Evolutionary conservation across 1,284 basidiomycete species (phyloP), one percentile per base, ranked within the genome.

Genomic region (Rhodotorula mucilaginosa): DNA sequence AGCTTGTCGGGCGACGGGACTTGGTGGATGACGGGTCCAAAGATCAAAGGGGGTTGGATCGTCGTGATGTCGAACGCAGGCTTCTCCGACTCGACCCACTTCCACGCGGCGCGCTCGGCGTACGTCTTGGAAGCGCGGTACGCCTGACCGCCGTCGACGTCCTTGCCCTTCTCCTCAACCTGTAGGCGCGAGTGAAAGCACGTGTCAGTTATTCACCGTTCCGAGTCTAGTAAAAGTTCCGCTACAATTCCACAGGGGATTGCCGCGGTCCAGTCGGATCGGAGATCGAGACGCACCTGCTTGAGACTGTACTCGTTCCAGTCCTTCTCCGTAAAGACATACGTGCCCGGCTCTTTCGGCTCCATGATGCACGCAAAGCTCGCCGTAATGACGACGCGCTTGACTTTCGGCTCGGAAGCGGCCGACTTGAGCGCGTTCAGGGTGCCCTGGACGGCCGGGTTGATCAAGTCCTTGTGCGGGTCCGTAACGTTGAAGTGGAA

Each of bases 371-470:
- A 61, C 13, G 61, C 83, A 63, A 83, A 82, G 0, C 83, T 84
- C 5, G 83, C 83, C 8, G 84, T 83, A 64, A 84, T 77, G 44
- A 83, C 81, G 58, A 84, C 79, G 23, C 82, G 79, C 72, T 81
- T 81, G 74, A 85, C 80, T n/a, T 72, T 74, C 44, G 77, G 51
- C 69, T 65, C 77, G 46, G 77, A 79, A 44, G 77, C 70, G 23
- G 82, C 81, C 51, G 79, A 74, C 44, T 80, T 76, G 18, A 85
- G 77, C 12, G 84, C 76, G 63, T 80, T 80, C n/a, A 77, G 75
- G 1, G 84, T 85, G 5, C 84, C 84, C 61, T 82, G 73, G 34
- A 85, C 80, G n/a, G 84, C 84, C 4, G 83, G 83, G 65, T 82
- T 79, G 66, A 83, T 79, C 61, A 83, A 79, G 46, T 81, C 81